Evolutionary conservation across 2,329 filamentous ascomycete species (phyloP), one percentile per base, ranked within the genome.

Genomic region (Myriangium duriaei): DNA sequence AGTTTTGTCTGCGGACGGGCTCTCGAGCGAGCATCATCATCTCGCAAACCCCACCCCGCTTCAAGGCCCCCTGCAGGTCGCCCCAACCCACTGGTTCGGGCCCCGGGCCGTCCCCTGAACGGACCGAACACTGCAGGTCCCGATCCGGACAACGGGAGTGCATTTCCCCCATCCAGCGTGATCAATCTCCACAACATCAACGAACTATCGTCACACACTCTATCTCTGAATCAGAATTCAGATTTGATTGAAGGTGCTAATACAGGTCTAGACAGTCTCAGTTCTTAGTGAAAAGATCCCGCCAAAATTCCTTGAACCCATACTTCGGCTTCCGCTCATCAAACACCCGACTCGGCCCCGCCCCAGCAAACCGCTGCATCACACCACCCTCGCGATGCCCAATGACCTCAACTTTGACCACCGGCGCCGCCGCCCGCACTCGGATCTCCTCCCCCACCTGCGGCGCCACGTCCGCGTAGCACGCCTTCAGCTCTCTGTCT

Each of bases 261-360:
- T n/a, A n/a, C n/a, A n/a, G n/a, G n/a, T n/a, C n/a, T n/a, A n/a
- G n/a, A n/a, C n/a, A n/a, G n/a, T n/a, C n/a, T n/a, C n/a, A n/a
- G n/a, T n/a, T n/a, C n/a, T 32, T 38, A 7, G 53, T 49, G 50
- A 74, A 94, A 9, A 94, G 54, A 59, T 96, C 88, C 50, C 73
- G 74, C 86, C 85, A 95, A 62, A 94, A 82, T 57, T 96, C 76
- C 54, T 72, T 81, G 45, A 95, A 76, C 5, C 91, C 88, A 61
- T 95, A 96, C 39, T 81, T 74, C 38, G 79, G 75, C 40, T 71
- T 70, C 43, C 72, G 71, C 42, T 81, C 81, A 51, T 95, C 87
- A 50, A 83, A 73, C 5, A 94, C 72, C 35, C 68, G 70, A 9
- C 69, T 72, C 11, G 67, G 67, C 11, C 64, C 26, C 44, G 59